These are phyloP conservation scores for Cercospora janseana DNA, from an alignment of 2,329 filamentous ascomycete genomes.

Conservation along the genomic window DNA sequence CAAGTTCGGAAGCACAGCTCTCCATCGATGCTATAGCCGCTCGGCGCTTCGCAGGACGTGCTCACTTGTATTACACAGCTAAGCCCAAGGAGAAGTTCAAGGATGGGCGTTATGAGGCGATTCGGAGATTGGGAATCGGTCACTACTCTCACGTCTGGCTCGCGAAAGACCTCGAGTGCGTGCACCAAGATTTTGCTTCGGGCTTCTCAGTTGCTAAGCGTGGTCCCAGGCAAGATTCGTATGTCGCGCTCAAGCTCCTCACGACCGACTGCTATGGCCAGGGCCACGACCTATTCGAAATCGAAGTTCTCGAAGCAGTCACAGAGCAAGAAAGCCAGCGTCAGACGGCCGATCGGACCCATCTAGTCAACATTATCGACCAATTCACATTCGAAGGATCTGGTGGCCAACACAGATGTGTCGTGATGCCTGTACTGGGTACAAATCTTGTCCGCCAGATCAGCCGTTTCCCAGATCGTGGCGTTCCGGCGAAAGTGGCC, in stretches of 20 bases:
- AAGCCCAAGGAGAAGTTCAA: background rate
- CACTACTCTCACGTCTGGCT: background rate
- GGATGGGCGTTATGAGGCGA: background rate
- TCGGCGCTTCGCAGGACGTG: too few species aligned
- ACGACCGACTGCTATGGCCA: background rate
- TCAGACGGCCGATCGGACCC: background rate
- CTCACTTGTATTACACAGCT: too few species aligned
- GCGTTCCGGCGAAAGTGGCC: conserved; percentile 10
- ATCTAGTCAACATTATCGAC: background rate
- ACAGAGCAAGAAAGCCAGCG: background rate
- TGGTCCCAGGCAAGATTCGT: background rate
- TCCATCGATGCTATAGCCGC: too few species aligned
- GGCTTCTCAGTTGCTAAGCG: background rate
- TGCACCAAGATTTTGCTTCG: background rate
- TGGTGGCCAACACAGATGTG: background rate
- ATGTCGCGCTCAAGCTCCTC: background rate
- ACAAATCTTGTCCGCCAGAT: background rate
- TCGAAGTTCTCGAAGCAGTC: background rate
- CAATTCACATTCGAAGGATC: background rate
- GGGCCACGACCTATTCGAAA: background rate
- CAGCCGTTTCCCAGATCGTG: background rate
- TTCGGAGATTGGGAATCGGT: background rate
- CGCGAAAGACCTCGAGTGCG: background rate
- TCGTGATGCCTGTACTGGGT: background rate
- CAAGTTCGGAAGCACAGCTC: too few species aligned